Conservation (phyloP, 2,329 filamentous ascomycete genomes). For the Cyclaneusma minus region DNA sequence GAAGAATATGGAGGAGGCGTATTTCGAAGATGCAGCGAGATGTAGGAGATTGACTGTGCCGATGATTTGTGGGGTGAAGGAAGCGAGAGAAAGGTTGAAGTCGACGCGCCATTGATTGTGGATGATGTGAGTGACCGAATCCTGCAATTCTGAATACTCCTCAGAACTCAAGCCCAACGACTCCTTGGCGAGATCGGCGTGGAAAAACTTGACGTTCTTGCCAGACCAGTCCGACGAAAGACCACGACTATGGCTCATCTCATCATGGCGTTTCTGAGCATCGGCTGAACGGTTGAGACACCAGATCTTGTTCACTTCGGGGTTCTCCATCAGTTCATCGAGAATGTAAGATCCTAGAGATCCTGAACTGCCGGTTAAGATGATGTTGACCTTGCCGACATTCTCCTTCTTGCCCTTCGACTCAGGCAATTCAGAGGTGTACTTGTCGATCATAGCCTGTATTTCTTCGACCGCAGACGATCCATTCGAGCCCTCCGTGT, state of each 20-base stretch:
- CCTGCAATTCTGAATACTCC: too few relatives aligned
- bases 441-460: too few relatives aligned
- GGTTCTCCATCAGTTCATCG: constrained; percentile 8
- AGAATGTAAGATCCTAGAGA: constrained; percentile 17
- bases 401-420: too few relatives aligned
- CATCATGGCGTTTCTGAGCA: too few relatives aligned
- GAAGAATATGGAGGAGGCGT: constrained; percentile 6
- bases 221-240: constrained; percentile 20
- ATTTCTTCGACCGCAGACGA: too few relatives aligned
- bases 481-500: too few relatives aligned
- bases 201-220: constrained; percentile 7
- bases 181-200: constrained; percentile 9
- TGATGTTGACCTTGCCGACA: constrained; percentile 10
- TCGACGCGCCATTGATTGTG: constrained; percentile 35
- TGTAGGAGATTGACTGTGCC: constrained; percentile 22
- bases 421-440: too few relatives aligned
- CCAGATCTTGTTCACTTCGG: constrained; percentile 12
- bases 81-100: constrained; percentile 17
- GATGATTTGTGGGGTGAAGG: constrained; percentile 19
- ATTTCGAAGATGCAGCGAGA: not conserved
- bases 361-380: constrained; percentile 20
- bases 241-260: constrained; percentile 12
- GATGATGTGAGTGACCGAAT: too few relatives aligned
- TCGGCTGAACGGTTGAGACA: constrained; percentile 21
- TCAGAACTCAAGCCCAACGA: constrained; percentile 3